Percentiles rank a stretch among this genome's conserved stretches.
Conservation (phyloP, 176 grass and related monocot genomes). For the Chrysopogon serrulatus region DNA sequence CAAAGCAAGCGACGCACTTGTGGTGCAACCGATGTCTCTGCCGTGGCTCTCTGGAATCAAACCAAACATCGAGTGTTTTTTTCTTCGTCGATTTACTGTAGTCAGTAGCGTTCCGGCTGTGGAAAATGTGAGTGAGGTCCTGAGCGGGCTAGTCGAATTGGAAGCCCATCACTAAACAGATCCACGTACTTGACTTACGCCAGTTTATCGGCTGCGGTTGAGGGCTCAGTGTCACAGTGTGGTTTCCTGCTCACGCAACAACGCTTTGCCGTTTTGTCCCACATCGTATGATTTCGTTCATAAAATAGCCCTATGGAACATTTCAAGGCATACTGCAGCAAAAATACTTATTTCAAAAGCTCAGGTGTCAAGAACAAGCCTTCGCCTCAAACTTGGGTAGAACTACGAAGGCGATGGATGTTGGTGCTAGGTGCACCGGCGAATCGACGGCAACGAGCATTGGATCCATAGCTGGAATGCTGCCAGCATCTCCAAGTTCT, state of each 20-base stretch:
- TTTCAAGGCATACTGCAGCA: background rate
- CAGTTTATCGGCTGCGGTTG: background rate
- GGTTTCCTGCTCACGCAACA: background rate
- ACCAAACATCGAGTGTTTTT: background rate
- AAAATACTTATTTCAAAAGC: background rate
- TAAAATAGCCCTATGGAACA: background rate
- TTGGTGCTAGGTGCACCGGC: conserved; percentile 42
- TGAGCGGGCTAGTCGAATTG: background rate
- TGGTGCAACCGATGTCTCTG: too few relatives aligned
- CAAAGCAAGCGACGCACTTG: too few relatives aligned
- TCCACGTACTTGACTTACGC: background rate
- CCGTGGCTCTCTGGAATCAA: background rate
- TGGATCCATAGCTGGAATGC: conserved; percentile 50
- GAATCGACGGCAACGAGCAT: conserved; percentile 30
- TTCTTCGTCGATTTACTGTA: background rate
- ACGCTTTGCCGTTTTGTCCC: background rate
- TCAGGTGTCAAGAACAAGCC: conserved; percentile 45
- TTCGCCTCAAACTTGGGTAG: conserved; percentile 87
- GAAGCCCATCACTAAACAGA: background rate
- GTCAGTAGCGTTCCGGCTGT: background rate
- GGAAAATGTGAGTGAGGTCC: background rate
- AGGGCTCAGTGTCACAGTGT: background rate
- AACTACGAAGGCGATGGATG: conserved; percentile 75
- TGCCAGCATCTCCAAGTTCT: conserved; percentile 46
- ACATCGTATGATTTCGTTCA: background rate